Evolutionary conservation across 305 asterid species (phyloP), one percentile per base, ranked within the genome.

Genomic region (Fraxinus nigra): DNA sequence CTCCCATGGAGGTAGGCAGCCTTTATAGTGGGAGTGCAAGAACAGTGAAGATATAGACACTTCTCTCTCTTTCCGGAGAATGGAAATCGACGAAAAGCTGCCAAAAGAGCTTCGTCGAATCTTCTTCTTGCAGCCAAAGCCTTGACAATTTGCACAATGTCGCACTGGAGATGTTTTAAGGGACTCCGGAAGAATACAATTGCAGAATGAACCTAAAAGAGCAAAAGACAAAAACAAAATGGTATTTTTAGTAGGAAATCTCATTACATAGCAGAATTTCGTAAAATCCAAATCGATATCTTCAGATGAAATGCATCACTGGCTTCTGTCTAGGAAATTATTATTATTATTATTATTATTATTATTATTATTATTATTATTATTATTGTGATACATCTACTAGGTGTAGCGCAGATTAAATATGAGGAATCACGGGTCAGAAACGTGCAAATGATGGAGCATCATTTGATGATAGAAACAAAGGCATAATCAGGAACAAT

Each of bases 41-140:
- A 90, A 91, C 89, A 90, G 48, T 30, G 98, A 92, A 32, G 97
- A 92, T 81, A 91, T 86, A 38, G 96, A 89, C 61, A 84, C 94
- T 81, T 92, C 95, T 75, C 18, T 86, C 51, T 91, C 93, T 80
- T 78, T 87, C 76, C 79, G 94, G 85, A 83, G 89, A 88, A 86
- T 87, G 35, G 97, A 93, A 4, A 91, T 78, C 10, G 92, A 87
- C n/a, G 93, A 89, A 82, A 92, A 82, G 88, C 93, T 87, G 65
- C 92, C 84, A 18, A 89, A 81, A 3, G 95, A 87, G 87, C 88
- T 89, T 79, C 89, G 87, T 70, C 89, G 83, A 73, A 86, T 89
- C 89, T 85, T 90, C 88, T 85, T 92, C 85, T 93, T 95, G 35
- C 88, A 78, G 24, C 90, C 96, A 14, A 85, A 56, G 70, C 84